phyloP scores from a whole-genome alignment of 176 grass and related monocot species.

The Metroxylon sagu region DNA sequence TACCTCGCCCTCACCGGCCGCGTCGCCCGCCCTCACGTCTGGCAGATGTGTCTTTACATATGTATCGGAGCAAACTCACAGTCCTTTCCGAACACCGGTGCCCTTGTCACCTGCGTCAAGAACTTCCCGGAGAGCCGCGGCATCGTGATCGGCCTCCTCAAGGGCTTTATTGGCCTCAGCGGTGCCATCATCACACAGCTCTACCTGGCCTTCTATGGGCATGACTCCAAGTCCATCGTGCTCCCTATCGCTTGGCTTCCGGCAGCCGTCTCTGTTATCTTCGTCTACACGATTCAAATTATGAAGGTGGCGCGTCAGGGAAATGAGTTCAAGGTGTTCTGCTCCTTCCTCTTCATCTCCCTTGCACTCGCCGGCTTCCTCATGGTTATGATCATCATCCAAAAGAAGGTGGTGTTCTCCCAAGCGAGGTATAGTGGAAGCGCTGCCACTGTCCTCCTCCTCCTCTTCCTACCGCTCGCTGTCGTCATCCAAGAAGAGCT shows the following conservation, averaged over 20 bases:
- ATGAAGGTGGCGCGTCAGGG: slow-evolving; percentile 19
- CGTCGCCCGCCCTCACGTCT: slow-evolving; percentile 24
- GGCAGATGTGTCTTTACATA: slow-evolving; percentile 78
- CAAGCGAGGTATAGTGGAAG: slow-evolving; percentile 29
- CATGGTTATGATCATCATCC: slow-evolving; percentile 52
- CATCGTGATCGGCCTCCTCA: slow-evolving; percentile 57
- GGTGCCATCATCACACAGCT: slow-evolving; percentile 90
- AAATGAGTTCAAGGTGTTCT: slow-evolving; percentile 44
- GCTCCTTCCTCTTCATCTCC: slow-evolving; percentile 54
- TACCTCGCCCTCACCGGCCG: slow-evolving; percentile 48
- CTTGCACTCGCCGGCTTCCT: slow-evolving; percentile 56
- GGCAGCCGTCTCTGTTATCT: slow-evolving; percentile 39
- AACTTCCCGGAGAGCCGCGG: slow-evolving; percentile 69
- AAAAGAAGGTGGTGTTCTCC: slow-evolving; percentile 34
- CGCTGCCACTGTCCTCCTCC: slow-evolving; percentile 40
- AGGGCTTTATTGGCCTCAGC: slow-evolving; percentile 69
- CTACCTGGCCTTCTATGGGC: slow-evolving; percentile 59
- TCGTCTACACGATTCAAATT: slow-evolving; percentile 57
- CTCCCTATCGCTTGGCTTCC: slow-evolving; percentile 72
- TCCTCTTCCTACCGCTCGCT: slow-evolving; percentile 33
- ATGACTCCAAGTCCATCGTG: slow-evolving; percentile 41
- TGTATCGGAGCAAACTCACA: slow-evolving; percentile 56
- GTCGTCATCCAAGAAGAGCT: slow-evolving; percentile 52
- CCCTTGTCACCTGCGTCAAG: slow-evolving; percentile 55
- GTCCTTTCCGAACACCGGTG: slow-evolving; percentile 68